phyloP scores from a whole-genome alignment of 192 early-diverging fungal genomes.

The Coemansia sp. region DNA sequence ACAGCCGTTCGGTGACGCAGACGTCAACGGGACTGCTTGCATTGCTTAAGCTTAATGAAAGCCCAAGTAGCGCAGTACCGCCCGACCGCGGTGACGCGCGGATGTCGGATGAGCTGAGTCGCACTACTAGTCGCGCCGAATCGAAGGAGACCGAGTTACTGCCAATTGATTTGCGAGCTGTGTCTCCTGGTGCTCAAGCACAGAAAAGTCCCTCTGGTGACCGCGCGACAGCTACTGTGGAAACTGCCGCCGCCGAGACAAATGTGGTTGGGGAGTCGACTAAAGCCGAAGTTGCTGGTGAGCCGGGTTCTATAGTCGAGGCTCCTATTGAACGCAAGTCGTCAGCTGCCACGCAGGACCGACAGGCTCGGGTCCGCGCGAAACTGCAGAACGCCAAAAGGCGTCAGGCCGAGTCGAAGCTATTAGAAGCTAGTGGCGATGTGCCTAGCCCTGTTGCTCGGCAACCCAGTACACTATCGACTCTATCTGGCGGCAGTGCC shows the following conservation, averaged over 20 bases:
- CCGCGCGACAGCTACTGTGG: neutral
- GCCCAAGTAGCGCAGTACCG: neutral
- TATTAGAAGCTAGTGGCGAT: slow-evolving; percentile 10
- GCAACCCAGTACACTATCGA: neutral
- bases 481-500: neutral
- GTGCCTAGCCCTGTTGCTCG: neutral
- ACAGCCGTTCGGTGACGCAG: neutral
- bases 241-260: neutral
- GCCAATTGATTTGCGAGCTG: neutral
- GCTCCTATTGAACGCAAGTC: slow-evolving; percentile 10
- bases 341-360: slow-evolving; percentile 21
- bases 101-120: neutral
- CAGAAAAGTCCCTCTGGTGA: neutral
- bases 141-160: neutral
- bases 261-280: neutral
- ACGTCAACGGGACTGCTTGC: neutral
- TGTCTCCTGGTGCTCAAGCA: neutral
- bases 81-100: slow-evolving; percentile 3
- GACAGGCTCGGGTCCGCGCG: slow-evolving; percentile 38
- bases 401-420: slow-evolving; percentile 35
- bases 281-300: neutral
- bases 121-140: neutral
- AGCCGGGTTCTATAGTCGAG: neutral
- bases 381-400: slow-evolving; percentile 40
- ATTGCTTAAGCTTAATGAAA: neutral